Conservation (phyloP, 2,329 filamentous ascomycete genomes). For the Exophiala xenobiotica region DNA sequence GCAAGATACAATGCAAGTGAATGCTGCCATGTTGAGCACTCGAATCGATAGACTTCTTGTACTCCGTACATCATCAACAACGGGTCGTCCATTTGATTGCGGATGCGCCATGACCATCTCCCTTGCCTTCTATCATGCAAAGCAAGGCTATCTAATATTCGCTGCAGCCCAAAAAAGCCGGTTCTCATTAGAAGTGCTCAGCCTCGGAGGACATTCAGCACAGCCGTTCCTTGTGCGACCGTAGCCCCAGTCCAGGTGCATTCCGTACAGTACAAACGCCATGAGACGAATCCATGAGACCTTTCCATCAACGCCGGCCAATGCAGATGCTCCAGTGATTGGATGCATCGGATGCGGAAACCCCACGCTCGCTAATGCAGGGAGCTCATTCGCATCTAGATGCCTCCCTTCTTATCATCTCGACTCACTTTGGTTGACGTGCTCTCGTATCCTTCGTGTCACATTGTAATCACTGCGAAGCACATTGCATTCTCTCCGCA, state of each 20-base stretch:
- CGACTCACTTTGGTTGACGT: constrained; percentile 2
- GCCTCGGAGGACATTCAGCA: neutral
- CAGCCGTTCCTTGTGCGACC: neutral
- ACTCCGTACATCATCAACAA: no score
- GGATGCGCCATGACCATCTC: neutral
- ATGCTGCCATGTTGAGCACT: no score
- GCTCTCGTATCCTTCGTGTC: constrained; percentile 4
- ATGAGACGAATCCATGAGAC: neutral
- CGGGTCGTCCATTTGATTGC: no score
- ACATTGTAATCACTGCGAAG: constrained; percentile 46
- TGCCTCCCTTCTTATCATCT: constrained; percentile 6
- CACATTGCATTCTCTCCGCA: constrained; percentile 53
- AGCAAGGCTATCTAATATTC: constrained; percentile 14
- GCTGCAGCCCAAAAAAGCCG: neutral
- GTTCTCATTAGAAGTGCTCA: neutral
- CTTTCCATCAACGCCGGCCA: constrained; percentile 9
- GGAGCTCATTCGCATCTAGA: constrained; percentile 8
- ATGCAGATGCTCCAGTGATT: constrained; percentile 7
- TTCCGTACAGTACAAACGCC: neutral
- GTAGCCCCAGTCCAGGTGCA: neutral
- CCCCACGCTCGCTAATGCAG: constrained; percentile 18
- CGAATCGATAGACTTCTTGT: no score
- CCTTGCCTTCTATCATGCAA: constrained; percentile 12
- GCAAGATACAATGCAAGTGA: no score
- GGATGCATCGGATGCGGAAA: constrained; percentile 8